Conservation (phyloP, 352 stramenopile genomes). For the Globisporangium recalcitrans region DNA sequence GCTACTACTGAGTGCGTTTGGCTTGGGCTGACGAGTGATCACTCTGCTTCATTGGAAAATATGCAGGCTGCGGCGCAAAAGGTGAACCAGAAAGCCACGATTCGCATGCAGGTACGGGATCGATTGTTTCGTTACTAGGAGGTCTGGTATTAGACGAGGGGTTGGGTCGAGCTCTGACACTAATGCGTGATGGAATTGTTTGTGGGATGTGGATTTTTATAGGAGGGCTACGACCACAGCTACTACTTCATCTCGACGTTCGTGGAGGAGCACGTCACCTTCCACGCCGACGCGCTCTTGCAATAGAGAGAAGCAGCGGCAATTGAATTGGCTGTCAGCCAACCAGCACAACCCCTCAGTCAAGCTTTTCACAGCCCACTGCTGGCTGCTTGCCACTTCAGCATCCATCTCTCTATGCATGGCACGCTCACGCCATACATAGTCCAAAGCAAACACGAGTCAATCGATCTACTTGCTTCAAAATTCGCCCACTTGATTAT, state of each 20-base stretch:
- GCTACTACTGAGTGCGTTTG: background rate
- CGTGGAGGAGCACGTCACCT: slow-evolving; percentile 93
- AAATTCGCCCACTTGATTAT: background rate
- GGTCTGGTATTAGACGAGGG: background rate
- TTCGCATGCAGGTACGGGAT: slow-evolving; percentile 58
- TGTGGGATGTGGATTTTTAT: background rate
- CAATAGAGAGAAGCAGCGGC: slow-evolving; percentile 16
- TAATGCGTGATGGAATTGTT: background rate
- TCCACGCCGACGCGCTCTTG: slow-evolving; percentile 89
- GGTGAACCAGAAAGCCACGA: slow-evolving; percentile 74
- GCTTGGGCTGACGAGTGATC: background rate
- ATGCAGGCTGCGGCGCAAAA: slow-evolving; percentile 60
- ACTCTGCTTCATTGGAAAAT: background rate
- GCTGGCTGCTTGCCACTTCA: too few species aligned
- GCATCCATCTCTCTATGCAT: too few species aligned
- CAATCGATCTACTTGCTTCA: background rate
- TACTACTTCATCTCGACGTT: slow-evolving; percentile 98
- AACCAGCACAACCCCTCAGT: too few species aligned
- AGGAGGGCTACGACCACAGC: slow-evolving; percentile 95
- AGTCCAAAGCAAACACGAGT: too few species aligned
- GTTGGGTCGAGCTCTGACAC: background rate
- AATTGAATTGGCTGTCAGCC: background rate
- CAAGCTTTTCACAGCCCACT: background rate
- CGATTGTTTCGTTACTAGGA: background rate
- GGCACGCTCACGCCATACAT: too few species aligned